A percentile compares a stretch with the other conserved stretches of the same genome.
phyloP scores from a whole-genome alignment of 2,329 filamentous ascomycete genomes.

The Escovopsis sp. region DNA sequence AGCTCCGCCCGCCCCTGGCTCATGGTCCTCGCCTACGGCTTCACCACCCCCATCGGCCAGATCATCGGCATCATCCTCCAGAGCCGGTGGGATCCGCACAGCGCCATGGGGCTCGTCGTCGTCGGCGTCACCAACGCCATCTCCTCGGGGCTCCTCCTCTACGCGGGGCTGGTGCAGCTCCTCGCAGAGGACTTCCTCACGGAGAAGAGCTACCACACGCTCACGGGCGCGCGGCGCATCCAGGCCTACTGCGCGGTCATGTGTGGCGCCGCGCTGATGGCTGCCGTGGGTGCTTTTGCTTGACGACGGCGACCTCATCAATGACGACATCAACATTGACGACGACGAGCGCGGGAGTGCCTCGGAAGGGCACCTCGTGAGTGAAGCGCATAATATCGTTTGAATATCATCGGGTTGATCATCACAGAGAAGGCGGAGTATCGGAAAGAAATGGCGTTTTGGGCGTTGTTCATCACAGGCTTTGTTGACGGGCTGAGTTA shows the following conservation, averaged over 20 bases:
- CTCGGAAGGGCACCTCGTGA: too few species aligned
- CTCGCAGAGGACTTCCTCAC: slow-evolving; percentile 71
- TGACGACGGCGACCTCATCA: slow-evolving; percentile 18
- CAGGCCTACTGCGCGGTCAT: slow-evolving; percentile 50
- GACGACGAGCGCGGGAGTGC: slow-evolving; percentile 2
- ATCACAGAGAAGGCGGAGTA: too few species aligned
- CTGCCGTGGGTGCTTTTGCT: slow-evolving; percentile 57
- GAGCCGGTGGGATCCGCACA: slow-evolving; percentile 64
- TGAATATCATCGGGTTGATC: too few species aligned
- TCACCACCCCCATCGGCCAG: slow-evolving; percentile 69
- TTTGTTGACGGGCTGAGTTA: too few species aligned
- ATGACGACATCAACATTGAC: slow-evolving; percentile 1
- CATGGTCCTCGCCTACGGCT: slow-evolving; percentile 63
- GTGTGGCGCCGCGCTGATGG: slow-evolving; percentile 52
- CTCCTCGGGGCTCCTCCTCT: slow-evolving; percentile 63
- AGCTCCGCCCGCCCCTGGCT: slow-evolving; percentile 65
- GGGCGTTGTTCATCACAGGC: too few species aligned
- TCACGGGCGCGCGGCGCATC: slow-evolving; percentile 45
- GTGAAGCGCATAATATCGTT: too few species aligned
- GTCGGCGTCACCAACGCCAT: slow-evolving; percentile 83
- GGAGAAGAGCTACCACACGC: slow-evolving; percentile 55
- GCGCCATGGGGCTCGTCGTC: slow-evolving; percentile 60
- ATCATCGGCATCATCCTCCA: slow-evolving; percentile 68
- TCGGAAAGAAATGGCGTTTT: too few species aligned
- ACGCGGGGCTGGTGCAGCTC: slow-evolving; percentile 71